Evolutionary conservation across 192 early-diverging fungal species (phyloP), one percentile per base, ranked within the genome.

Genomic region (Chytriomyces sp.): DNA sequence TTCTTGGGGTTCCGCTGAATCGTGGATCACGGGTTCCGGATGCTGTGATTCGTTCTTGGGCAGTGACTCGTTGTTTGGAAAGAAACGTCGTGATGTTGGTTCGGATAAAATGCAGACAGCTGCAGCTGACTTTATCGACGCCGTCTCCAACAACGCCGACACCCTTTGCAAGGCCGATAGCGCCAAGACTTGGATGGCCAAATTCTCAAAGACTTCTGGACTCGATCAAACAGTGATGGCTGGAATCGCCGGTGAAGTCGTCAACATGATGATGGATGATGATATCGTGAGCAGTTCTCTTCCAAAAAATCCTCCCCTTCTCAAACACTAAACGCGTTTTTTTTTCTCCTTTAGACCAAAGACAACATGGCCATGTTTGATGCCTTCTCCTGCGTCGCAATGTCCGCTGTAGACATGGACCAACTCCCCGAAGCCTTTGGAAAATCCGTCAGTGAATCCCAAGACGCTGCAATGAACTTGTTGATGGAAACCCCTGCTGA

Each of bases 231-330:
- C 35, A 35, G 35, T n/a, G 53, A 13, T 57, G 13, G 53, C 53
- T 13, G 53, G 53, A n/a, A 13, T 57, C 20, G 13, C 16, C 16
- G 53, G 53, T 57, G 53, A 57, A 20, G 53, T 57, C 16, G 53
- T 57, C 53, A 57, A 57, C 20, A 57, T 57, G 53, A 57, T 57
- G 53, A 57, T 57, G 53, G 53, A 57, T 2, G 53, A 57, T 13
- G 20, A 57, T 20, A 35, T 35, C 35, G 35, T 35, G 35, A 35
- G 35, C 4, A 35, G 35, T n/a, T n/a, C n/a, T n/a, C n/a, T n/a
- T n/a, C n/a, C n/a, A n/a, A n/a, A n/a, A n/a, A n/a, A n/a, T n/a
- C n/a, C n/a, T n/a, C n/a, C n/a, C n/a, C n/a, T n/a, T n/a, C n/a
- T n/a, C n/a, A n/a, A n/a, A n/a, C 28, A 35, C 35, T 35, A 4